Evolutionary conservation across 2,329 filamentous ascomycete species (phyloP), one percentile per base, ranked within the genome.

Genomic region (Pseudogymnoascus sp.): DNA sequence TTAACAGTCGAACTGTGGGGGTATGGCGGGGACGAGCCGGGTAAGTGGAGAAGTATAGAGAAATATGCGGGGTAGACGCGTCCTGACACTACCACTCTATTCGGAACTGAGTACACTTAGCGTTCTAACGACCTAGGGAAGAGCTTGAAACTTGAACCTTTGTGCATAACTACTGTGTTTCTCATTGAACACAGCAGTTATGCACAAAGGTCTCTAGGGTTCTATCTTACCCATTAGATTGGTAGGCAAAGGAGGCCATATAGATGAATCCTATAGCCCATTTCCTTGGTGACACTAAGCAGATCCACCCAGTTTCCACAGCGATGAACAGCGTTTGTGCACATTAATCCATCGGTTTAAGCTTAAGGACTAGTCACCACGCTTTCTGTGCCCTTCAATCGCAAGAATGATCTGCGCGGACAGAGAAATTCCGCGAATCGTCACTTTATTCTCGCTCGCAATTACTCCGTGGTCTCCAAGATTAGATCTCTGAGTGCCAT

Each of bases 401-500:
- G 29, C n/a, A 57, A 10, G 29, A 34, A 34, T 57, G 51, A 57
- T 57, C 51, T 57, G 5, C 29, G 16, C 51, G 51, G 29, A 34
- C 51, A 57, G 29, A 57, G 6, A 57, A 57, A 34, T 57, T 36
- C 51, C 51, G 51, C 29, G 3, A 14, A 2, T 57, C 6, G n/a
- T 57, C 51, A 21, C 26, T 57, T 57, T 57, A 57, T 57, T 57
- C 18, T 57, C 51, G 51, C 51, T 57, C 51, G 8, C 51, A 57
- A 34, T 57, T 57, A 57, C 51, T 57, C 51, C 51, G 51, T 34
- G 10, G 18, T 57, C 16, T 57, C 51, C n/a, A 57, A 14, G n/a
- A 36, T 57, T 36, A 7, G 51, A 34, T 57, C 26, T 21, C 51
- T 4, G 51, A 34, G 29, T 57, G n/a, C 29, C 51, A 10, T 57